These are phyloP conservation scores for Globisporangium rhizosaccharum DNA, from an alignment of 352 stramenopile species.

Conservation along the genomic window DNA sequence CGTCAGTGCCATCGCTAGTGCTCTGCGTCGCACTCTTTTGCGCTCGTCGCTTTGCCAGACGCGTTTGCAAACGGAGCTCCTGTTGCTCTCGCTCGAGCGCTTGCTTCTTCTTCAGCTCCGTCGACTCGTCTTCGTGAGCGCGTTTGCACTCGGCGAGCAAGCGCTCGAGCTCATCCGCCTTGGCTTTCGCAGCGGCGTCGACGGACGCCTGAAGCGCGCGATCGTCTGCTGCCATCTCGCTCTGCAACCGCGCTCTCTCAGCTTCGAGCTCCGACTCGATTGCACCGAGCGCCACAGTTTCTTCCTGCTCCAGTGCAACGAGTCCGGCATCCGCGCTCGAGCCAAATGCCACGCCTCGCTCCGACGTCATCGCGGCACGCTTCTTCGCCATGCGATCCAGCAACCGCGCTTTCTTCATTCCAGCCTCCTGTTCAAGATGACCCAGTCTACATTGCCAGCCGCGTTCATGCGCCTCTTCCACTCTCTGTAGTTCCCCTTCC, in stretches of 20 bases:
- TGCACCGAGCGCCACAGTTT: conserved; percentile 21
- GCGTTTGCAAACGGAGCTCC: conserved; percentile 36
- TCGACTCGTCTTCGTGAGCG: conserved; percentile 22
- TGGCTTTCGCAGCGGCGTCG: conserved; percentile 10
- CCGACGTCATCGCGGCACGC: conserved; percentile 1
- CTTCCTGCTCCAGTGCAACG: conserved; percentile 18
- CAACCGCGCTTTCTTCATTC: conserved; percentile 24
- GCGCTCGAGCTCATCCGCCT: conserved; percentile 23
- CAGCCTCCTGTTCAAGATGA: conserved; percentile 27
- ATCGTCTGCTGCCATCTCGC: conserved; percentile 12
- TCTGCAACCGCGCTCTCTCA: conserved; percentile 12
- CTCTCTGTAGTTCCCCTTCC: conserved; percentile 23
- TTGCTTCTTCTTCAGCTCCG: conserved; percentile 23
- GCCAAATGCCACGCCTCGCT: neutral
- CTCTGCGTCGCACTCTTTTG: neutral
- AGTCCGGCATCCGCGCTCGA: conserved; percentile 1
- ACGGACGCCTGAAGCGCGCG: conserved; percentile 8
- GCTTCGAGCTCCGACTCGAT: conserved; percentile 24
- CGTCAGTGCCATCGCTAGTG: neutral
- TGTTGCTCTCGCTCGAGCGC: conserved; percentile 27
- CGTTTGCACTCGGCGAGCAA: conserved; percentile 29
- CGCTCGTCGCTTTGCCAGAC: conserved; percentile 26
- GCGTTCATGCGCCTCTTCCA: conserved; percentile 25
- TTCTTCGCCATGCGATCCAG: conserved; percentile 27
- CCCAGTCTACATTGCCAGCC: conserved; percentile 19